Evolutionary conservation across 345 rosid species (phyloP).

Genomic region (Hibiscus tridactylites): DNA sequence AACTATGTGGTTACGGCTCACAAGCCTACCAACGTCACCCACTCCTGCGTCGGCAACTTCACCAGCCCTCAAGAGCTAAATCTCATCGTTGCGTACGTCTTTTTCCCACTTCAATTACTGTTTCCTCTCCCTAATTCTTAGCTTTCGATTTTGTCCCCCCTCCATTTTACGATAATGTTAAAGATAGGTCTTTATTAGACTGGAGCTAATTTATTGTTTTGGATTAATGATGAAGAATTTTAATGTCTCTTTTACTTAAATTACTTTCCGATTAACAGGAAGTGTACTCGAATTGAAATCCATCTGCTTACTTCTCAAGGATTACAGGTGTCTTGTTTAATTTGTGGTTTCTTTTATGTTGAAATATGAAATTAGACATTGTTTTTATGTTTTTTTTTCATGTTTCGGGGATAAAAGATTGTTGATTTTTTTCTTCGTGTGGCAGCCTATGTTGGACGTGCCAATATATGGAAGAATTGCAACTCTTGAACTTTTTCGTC

Average conservation of each 20-base stretch:
- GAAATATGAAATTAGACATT: not conserved
- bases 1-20: conserved; percentile 59
- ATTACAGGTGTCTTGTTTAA: conserved; percentile 47
- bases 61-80: conserved; percentile 85
- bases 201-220: not conserved
- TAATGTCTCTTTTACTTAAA: not conserved
- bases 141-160: not conserved
- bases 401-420: not conserved
- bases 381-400: too few relatives aligned
- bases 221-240: not conserved
- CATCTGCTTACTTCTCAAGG: conserved; percentile 78
- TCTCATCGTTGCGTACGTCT: conserved; percentile 75
- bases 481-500: conserved; percentile 80
- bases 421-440: not conserved
- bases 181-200: not conserved
- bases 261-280: conserved; percentile 38
- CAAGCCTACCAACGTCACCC: conserved; percentile 81
- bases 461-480: conserved; percentile 98
- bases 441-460: conserved; percentile 86
- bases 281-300: conserved; percentile 93
- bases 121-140: conserved; percentile 18
- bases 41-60: conserved; percentile 96
- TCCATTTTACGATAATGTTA: not conserved
- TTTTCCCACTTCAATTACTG: not conserved
- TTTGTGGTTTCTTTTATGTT: not conserved